Percentiles rank a stretch among this genome's conserved stretches.
These are phyloP conservation scores for Escovopsis sp. DNA, from an alignment of 2,329 filamentous ascomycete species.

Conservation along the genomic window DNA sequence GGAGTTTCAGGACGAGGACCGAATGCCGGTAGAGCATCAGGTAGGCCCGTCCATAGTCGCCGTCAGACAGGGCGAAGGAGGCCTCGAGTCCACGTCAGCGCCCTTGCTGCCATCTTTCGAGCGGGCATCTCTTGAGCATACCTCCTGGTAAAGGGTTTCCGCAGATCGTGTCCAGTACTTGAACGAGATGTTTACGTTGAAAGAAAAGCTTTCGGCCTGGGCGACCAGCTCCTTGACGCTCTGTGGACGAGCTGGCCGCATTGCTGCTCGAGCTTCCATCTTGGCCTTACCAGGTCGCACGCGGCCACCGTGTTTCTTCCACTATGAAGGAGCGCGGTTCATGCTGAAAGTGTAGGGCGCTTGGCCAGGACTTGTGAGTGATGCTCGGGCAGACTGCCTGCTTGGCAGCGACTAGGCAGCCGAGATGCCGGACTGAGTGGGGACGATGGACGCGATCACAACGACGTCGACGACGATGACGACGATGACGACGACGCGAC, in stretches of 20 bases:
- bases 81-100: slow-evolving; percentile 39
- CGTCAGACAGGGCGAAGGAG: slow-evolving; percentile 69
- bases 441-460: no score
- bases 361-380: background rate
- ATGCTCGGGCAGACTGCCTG: slow-evolving; percentile 2
- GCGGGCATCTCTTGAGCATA: slow-evolving; percentile 19
- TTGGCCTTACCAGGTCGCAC: slow-evolving; percentile 7
- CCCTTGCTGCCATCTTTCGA: background rate
- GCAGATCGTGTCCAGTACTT: slow-evolving; percentile 73
- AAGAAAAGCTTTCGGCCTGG: slow-evolving; percentile 67
- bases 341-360: slow-evolving; percentile 5
- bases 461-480: no score
- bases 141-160: slow-evolving; percentile 66
- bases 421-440: background rate
- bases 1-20: slow-evolving; percentile 61
- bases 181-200: slow-evolving; percentile 61
- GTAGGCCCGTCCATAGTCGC: slow-evolving; percentile 78
- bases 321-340: slow-evolving; percentile 2
- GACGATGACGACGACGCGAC: background rate
- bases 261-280: slow-evolving; percentile 16
- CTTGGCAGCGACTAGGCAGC: slow-evolving; percentile 2
- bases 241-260: slow-evolving; percentile 36
- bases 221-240: slow-evolving; percentile 64
- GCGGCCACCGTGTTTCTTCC: slow-evolving; percentile 2
- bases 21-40: slow-evolving; percentile 84